Base-by-base conservation (phyloP, 2,329 filamentous ascomycete species). In the Curvularia verruculosa region DNA sequence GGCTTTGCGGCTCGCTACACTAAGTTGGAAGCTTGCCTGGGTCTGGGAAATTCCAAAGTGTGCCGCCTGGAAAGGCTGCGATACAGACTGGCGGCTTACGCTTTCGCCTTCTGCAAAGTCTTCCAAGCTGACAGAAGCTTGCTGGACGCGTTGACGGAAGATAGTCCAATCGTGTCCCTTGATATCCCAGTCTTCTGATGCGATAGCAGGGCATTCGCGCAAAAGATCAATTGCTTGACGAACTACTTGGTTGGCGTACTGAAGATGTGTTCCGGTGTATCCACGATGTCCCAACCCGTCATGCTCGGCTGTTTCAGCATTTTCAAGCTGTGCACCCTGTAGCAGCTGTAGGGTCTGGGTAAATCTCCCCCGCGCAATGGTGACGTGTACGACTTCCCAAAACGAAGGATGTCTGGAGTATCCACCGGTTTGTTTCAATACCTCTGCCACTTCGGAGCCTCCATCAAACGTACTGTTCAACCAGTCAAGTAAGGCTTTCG, bases 401-500 rank as follows among this genome's bases (percentile, higher is more conserved):
- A 92, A 98, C 34, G 89, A 81, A 24, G 83, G 80, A 68, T 95
- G 90, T 41, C 87, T 86, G 1, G 91, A 89, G 21, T 92, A 91
- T 57, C 90, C 90, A 0, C 90, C 90, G 44, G 83, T 82, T 65
- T 87, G 78, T 26, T 82, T 81, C 60, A 85, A 79, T 23, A 97
- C 83, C 3, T 87, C 81, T 36, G 86, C 81, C 23, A 90, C 80
- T 67, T 93, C 89, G 49, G 86, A 83, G 1, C 84, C 83, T 24
- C 89, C 83, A 60, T 90, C 87, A 71, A 96, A 91, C 69, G 91
- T 85, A 15, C 83, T 82, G 52, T 90, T 84, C 62, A 96, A 82
- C 94, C 94, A 98, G 67, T 90, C 85, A 60, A 97, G 87, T 13
- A 98, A 80, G 15, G 92, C 84, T 69, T 89, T 88, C 1, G 94